Evolutionary conservation across 208 protist species (phyloP), one percentile per base, ranked within the genome.

Genomic region (Naegleria fowleri): DNA sequence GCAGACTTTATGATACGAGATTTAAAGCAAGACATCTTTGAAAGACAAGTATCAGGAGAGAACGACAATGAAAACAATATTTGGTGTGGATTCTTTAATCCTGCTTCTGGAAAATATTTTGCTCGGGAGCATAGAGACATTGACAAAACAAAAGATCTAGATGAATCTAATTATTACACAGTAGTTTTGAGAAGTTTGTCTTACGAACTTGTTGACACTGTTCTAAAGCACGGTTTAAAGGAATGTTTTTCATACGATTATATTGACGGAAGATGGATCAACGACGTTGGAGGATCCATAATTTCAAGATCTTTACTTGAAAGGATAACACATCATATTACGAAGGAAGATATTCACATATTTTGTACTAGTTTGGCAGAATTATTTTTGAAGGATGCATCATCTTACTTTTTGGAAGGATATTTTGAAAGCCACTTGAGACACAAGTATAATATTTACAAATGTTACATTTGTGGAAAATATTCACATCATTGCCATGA

Each of bases 381-480:
- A 86, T 86, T 86, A 11, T 86, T 86, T 13, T 0, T 13, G 25
- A 86, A 52, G n/a, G 22, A 89, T 40, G 1, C 4, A 11, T 58
- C 41, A 40, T 40, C 29, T 11, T 89, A n/a, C 25, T 75, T 67
- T n/a, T 40, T 13, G 0, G 86, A 89, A 3, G 41, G 33, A 22
- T 89, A 89, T 40, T 41, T 33, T 11, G 86, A 89, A 15, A 67
- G 29, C 67, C 86, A 89, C 29, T 89, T 89, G 48, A 25, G 9
- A 9, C 39, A 75, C 4, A 89, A 89, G 48, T 89, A 89, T 22
- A 36, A 48, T 6, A 40, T 75, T 67, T 22, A 25, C 33, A 58
- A 40, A 5, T 89, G 86, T 40, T 89, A 89, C 39, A 39, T 89
- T 22, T 55, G 51, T 67, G 51, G 86, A 89, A 89, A 29, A 13